These are phyloP conservation scores for Papiliotrema terrestris DNA, from an alignment of 1,284 basidiomycete genomes.

Conservation along the genomic window DNA sequence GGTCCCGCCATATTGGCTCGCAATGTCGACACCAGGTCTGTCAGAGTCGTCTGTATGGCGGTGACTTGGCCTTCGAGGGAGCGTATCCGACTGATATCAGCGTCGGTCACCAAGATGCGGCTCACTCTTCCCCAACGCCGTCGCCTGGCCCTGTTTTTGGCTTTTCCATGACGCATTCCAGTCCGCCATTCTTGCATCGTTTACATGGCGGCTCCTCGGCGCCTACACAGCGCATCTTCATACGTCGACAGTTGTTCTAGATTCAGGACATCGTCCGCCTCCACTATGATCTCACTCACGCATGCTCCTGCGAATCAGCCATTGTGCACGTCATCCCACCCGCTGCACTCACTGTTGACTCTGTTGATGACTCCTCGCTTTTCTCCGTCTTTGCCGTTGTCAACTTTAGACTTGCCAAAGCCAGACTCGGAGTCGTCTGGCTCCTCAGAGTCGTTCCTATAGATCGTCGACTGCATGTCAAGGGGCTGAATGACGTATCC, in stretches of 20 bases:
- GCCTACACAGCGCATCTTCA: constrained; percentile 61
- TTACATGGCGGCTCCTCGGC: constrained; percentile 92
- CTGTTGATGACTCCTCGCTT: constrained; percentile 43
- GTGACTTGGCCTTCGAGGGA: constrained; percentile 79
- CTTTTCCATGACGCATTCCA: constrained; percentile 88
- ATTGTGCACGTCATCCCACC: background rate
- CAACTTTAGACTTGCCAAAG: no score
- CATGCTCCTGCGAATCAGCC: constrained; percentile 32
- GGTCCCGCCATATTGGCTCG: constrained; percentile 27
- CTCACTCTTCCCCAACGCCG: constrained; percentile 74
- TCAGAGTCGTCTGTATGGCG: constrained; percentile 71
- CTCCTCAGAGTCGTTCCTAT: no score
- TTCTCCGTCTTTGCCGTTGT: constrained; percentile 20
- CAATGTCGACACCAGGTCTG: constrained; percentile 64
- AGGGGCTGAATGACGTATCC: no score
- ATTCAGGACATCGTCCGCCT: no score
- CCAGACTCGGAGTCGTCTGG: constrained; percentile 9
- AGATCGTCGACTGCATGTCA: no score
- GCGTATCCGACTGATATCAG: constrained; percentile 67
- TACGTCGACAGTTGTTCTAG: constrained; percentile 48
- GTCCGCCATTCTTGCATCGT: constrained; percentile 75
- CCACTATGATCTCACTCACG: no score
- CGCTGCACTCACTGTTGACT: constrained; percentile 44
- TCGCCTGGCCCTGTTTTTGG: constrained; percentile 63
- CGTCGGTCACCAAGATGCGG: constrained; percentile 14